Evolutionary conservation across 257 asterid genomes (phyloP).

Genomic region (Gentiana macrophylla): DNA sequence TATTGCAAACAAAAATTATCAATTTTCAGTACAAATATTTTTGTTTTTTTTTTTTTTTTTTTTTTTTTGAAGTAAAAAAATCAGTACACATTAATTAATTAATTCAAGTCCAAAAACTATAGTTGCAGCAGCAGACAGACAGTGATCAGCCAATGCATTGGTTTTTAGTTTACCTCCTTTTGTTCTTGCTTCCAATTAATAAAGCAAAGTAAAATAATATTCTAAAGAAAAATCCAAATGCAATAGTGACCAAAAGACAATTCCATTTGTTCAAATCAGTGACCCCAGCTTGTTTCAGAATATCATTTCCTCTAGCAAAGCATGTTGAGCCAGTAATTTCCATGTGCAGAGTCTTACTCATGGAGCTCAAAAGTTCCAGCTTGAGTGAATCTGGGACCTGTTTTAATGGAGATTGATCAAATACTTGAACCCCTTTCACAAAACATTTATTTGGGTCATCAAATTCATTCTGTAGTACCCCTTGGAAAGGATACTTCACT

Average conservation of each 20-base stretch:
- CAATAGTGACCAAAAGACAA: conserved; percentile 29
- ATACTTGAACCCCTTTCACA: conserved; percentile 25
- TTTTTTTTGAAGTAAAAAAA: too few species aligned
- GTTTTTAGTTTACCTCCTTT: conserved; percentile 18
- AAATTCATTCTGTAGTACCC: conserved; percentile 30
- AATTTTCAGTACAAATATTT: too few species aligned
- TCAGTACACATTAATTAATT: too few species aligned
- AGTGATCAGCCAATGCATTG: background rate
- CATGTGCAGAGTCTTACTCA: conserved; percentile 22
- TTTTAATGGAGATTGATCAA: conserved; percentile 25
- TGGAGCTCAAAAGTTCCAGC: conserved; percentile 23
- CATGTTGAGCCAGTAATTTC: conserved; percentile 27
- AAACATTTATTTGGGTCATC: conserved; percentile 25
- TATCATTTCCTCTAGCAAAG: conserved; percentile 25
- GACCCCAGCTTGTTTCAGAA: conserved; percentile 24
- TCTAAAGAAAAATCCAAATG: conserved; percentile 46
- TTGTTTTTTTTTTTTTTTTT: too few species aligned
- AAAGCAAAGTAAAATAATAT: conserved; percentile 27
- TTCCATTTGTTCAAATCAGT: conserved; percentile 27
- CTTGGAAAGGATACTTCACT: conserved; percentile 36
- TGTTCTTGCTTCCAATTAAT: conserved; percentile 37
- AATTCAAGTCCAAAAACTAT: too few species aligned
- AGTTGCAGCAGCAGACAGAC: too few species aligned
- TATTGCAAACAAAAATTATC: too few species aligned
- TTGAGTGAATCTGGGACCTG: conserved; percentile 18